phyloP scores from a whole-genome alignment of 2,329 filamentous ascomycete species.

The Huntiella abstrusa region DNA sequence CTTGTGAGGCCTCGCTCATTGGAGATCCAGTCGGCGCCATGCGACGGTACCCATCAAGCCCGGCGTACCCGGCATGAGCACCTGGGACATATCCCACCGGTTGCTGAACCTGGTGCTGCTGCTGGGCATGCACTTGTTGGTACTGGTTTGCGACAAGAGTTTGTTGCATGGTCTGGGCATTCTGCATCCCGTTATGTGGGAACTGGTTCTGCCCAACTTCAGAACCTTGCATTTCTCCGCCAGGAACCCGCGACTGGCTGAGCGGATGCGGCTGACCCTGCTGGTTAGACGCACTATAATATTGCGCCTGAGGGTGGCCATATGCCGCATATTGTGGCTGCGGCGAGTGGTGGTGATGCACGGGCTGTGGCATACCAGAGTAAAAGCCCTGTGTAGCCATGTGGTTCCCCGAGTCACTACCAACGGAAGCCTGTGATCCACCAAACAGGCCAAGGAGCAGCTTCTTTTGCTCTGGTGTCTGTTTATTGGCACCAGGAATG shows the following conservation, averaged over 20 bases:
- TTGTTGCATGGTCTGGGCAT: neutral
- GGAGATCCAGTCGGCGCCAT: slow-evolving; percentile 27
- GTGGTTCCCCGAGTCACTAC: neutral
- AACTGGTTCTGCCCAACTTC: no score
- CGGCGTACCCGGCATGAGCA: neutral
- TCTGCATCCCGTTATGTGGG: neutral
- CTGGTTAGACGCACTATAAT: slow-evolving; percentile 8
- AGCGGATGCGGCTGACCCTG: slow-evolving; percentile 9
- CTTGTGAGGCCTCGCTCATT: slow-evolving; percentile 17
- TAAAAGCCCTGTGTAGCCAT: slow-evolving; percentile 2
- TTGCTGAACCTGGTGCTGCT: slow-evolving; percentile 2
- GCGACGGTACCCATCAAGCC: slow-evolving; percentile 16
- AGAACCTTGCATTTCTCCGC: neutral
- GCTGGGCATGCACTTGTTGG: neutral
- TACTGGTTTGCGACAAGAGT: neutral
- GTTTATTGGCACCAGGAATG: slow-evolving; percentile 16
- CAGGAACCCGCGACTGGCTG: slow-evolving; percentile 9
- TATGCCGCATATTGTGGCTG: slow-evolving; percentile 9
- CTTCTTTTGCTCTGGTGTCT: slow-evolving; percentile 23
- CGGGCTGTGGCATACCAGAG: slow-evolving; percentile 1
- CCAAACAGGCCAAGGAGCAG: slow-evolving; percentile 44
- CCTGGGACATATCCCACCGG: no score
- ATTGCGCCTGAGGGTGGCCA: slow-evolving; percentile 7
- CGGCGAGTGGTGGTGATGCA: slow-evolving; percentile 5
- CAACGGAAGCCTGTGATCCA: slow-evolving; percentile 22